Conservation (phyloP, 2,329 filamentous ascomycete genomes). For the Penicillium sp. region DNA sequence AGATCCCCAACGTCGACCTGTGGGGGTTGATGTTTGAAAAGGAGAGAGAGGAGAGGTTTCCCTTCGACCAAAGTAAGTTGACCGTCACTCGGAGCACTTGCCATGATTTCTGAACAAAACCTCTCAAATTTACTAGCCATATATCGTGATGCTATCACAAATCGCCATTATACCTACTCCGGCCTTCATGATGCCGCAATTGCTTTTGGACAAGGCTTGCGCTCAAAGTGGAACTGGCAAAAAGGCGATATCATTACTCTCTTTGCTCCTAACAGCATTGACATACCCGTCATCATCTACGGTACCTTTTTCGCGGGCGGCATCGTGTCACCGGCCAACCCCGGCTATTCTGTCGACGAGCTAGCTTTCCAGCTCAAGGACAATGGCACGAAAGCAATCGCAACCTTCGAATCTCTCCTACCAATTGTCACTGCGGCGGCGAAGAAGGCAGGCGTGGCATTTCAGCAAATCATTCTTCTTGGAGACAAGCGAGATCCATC, state of each 20-base stretch:
- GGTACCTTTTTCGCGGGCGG: slow-evolving; percentile 23
- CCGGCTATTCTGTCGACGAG: slow-evolving; percentile 15
- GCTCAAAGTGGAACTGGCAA: slow-evolving; percentile 12
- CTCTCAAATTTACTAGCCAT: neutral
- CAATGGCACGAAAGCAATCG: slow-evolving; percentile 18
- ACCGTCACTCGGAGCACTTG: neutral
- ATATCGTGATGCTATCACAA: slow-evolving; percentile 7
- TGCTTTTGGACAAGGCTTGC: slow-evolving; percentile 16
- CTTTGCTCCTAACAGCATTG: slow-evolving; percentile 22
- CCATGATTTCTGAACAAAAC: neutral
- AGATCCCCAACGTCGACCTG: slow-evolving; percentile 3
- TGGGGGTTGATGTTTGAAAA: slow-evolving; percentile 9
- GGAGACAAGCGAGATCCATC: neutral
- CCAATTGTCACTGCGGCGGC: slow-evolving; percentile 11
- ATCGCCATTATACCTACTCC: neutral
- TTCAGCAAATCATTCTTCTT: slow-evolving; percentile 13
- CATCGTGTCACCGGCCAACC: slow-evolving; percentile 23
- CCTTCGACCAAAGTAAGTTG: neutral
- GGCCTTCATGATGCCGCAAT: neutral
- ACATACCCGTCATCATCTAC: slow-evolving; percentile 18
- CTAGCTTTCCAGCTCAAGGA: slow-evolving; percentile 17
- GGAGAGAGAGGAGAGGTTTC: neutral
- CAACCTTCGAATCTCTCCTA: slow-evolving; percentile 11
- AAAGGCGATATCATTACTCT: slow-evolving; percentile 24
- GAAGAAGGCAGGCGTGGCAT: neutral